Evolutionary conservation across 306 rosid species (phyloP), one percentile per base, ranked within the genome.

Genomic region (Gastrolobium bilobum): DNA sequence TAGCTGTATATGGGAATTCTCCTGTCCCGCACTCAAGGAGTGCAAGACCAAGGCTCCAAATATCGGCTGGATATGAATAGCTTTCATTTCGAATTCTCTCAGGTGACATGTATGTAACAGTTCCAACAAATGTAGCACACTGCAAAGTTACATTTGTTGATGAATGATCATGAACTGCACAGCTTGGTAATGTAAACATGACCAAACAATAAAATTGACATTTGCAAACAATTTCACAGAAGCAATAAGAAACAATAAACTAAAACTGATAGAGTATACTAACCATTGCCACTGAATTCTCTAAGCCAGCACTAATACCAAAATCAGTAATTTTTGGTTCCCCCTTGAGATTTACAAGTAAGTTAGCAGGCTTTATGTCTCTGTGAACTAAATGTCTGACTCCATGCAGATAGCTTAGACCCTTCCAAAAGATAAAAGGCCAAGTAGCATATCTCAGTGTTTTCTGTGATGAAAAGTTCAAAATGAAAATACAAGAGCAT

Each of bases 41-140:
- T 10, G 98, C 96, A 79, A 95, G 99, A 62, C 98, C 99, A 64
- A 95, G 90, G 87, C 98, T 95, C 99, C 99, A 95, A 77, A 93
- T 93, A 84, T 95, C 97, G 78, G 99, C 99, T 5, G 98, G 99
- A 87, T 91, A 95, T 37, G 99, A 95, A 87, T 95, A 95, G 83
- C 83, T 95, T 74, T 93, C 94, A 38, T 95, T 95, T 79, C 97
- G 89, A 80, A 95, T 95, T 71, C 99, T 82, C 91, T 95, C 99
- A 6, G 99, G 98, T n/a, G 97, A 95, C 98, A 95, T 95, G 84
- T 93, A 95, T 1, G 97, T 95, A 50, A 91, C 98, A 20, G 98
- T 95, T 76, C 99, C 99, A 80, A 95, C 98, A 69, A 93, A 95
- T 13, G 99, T 95, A 52, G 99, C 99, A 84, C 97, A 95, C 98